Evolutionary conservation across 805 yeast species (phyloP), one percentile per base, ranked within the genome.

Genomic region (Clavispora santaluciae): DNA sequence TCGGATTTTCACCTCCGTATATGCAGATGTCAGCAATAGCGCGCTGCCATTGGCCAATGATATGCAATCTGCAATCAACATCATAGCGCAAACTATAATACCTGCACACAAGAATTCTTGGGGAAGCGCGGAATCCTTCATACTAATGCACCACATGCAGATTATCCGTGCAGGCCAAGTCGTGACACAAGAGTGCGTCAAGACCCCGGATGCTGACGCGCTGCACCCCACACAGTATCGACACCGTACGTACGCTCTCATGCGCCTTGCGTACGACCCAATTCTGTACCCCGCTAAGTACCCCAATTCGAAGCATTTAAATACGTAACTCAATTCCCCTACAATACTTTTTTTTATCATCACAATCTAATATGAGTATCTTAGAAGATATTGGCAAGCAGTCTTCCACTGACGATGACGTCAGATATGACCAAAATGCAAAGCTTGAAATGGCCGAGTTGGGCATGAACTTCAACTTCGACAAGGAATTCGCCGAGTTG

Each of bases 381-480:
- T 45, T 53, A 26, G 55, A 53, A 30, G 49, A 43, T 7, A 41
- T 53, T 36, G 41, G 50, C 22, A 59, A 57, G 21, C 12, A 5
- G 20, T 5, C 33, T 5, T 42, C 54, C 36, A 41, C 38, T 4
- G 33, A 36, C n/a, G 36, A 33, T 12, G 51, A 47, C 15, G 40
- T 48, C 29, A 41, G 40, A 12, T 56, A 53, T 36, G 59, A 57
- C 33, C 33, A 35, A n/a, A 42, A 43, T 24, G 35, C 38, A 17
- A 61, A 61, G 48, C 43, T 56, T n/a, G 64, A 57, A 28, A 39
- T 51, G n/a, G 48, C 53, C 9, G 63, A 53, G 28, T 44, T 54
- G 22, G 69, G 69, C 13, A 51, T 53, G 30, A 60, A 64, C 37
- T 53, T 59, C 33, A 60, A 67, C 48, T 55, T 68, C 34, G 69